Percentiles rank a stretch among this genome's conserved stretches.
Evolutionary conservation across 805 yeast genomes (phyloP).

Genomic region (Kazachstania bromeliacearum): DNA sequence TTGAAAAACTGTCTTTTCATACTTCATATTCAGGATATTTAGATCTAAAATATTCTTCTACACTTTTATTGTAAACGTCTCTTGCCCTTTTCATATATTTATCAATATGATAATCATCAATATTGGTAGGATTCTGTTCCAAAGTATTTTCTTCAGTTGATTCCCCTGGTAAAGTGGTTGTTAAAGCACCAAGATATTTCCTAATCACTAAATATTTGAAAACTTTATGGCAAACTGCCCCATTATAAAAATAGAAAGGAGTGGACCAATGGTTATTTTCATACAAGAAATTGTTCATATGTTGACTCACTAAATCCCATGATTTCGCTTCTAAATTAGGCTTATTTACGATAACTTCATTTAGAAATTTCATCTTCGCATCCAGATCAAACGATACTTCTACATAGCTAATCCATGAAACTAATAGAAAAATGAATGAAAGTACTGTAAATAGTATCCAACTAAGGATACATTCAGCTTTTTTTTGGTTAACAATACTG

Average conservation of each 20-base stretch:
- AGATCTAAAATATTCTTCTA: background rate
- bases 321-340: background rate
- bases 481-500: background rate
- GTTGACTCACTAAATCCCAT: background rate
- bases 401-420: background rate
- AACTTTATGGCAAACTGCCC: background rate
- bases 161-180: too few relatives aligned
- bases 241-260: slow-evolving; percentile 1
- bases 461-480: background rate
- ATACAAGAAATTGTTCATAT: background rate
- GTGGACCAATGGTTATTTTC: background rate
- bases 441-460: background rate
- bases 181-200: background rate
- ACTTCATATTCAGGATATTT: slow-evolving; percentile 1
- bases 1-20: too few relatives aligned
- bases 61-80: background rate
- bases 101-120: background rate
- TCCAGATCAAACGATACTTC: background rate
- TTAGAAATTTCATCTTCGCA: background rate
- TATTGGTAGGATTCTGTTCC: too few relatives aligned
- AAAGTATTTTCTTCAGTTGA: background rate
- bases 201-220: background rate
- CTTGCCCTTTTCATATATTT: slow-evolving; percentile 1
- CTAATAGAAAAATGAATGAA: background rate
- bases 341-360: background rate